Evolutionary conservation across 768 basidiomycete species (phyloP).

Genomic region (Filobasidium wieringae): DNA sequence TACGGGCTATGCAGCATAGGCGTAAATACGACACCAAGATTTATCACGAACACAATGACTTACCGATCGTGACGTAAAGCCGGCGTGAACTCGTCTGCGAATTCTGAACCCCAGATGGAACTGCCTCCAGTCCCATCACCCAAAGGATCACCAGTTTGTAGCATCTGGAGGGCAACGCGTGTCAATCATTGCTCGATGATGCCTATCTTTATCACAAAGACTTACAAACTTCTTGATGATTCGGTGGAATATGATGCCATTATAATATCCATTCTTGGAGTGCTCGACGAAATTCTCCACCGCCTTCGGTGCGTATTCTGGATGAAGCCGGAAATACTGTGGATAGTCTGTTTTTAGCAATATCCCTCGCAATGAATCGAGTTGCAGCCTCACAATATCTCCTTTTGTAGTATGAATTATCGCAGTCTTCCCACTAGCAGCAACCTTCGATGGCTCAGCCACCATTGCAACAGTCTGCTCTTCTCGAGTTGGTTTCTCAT

Average conservation of each 20-base stretch:
- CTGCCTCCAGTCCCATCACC: slow-evolving; percentile 86
- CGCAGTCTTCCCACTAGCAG: slow-evolving; percentile 61
- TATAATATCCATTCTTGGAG: slow-evolving; percentile 76
- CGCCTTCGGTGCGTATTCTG: slow-evolving; percentile 80
- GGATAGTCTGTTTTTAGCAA: background rate
- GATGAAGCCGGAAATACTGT: slow-evolving; percentile 48
- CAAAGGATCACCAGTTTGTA: slow-evolving; percentile 90
- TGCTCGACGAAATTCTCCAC: slow-evolving; percentile 98
- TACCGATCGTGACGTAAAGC: slow-evolving; percentile 82
- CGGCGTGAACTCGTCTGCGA: slow-evolving; percentile 87
- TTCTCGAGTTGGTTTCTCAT: slow-evolving; percentile 91
- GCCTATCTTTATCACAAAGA: background rate
- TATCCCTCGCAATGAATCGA: slow-evolving; percentile 50
- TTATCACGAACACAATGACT: slow-evolving; percentile 10
- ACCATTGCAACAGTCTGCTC: slow-evolving; percentile 69
- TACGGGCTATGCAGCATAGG: slow-evolving; percentile 54
- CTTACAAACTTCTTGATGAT: slow-evolving; percentile 84
- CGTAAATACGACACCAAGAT: background rate
- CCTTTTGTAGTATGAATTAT: slow-evolving; percentile 92
- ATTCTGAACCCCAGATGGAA: slow-evolving; percentile 79
- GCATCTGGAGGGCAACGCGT: slow-evolving; percentile 48
- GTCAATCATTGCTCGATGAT: background rate
- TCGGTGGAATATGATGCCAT: slow-evolving; percentile 88
- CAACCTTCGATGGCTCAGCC: slow-evolving; percentile 34
- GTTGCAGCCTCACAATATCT: slow-evolving; percentile 50